Base-by-base conservation (phyloP, 148 eudicot species). In the Rhododendron mucronatum region DNA sequence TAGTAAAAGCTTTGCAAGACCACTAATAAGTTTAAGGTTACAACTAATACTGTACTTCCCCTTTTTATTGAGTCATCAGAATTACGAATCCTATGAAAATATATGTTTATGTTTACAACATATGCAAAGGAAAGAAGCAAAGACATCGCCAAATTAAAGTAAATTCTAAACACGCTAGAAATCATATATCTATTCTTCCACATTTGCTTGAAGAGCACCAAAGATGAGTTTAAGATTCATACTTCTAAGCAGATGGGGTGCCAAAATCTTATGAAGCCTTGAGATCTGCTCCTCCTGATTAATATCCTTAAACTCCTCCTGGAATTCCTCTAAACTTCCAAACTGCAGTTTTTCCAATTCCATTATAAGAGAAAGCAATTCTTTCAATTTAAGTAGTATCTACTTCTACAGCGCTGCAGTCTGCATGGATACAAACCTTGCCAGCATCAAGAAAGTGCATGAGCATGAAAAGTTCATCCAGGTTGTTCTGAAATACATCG, bases 361-460 rank as follows among this genome's bases (percentile, higher is more conserved):
- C 59, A 3, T 50, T 45, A 7, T 85, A 10, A 76, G 53, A 82
- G 50, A 85, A 86, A 79, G 55, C 82, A 44, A 55, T 78, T 33
- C 59, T 59, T 82, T 50, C 69, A 85, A 14, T 88, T 37, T 41
- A 50, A 4, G 65, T 35, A 30, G 20, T 33, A 87, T 37, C 63
- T 78, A 76, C 81, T 77, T 75, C 76, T 78, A 47, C 3, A 77
- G 82, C 82, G 75, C 75, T 83, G 81, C 76, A 84, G 85, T 69
- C 67, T 84, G 79, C 59, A 80, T 37, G 51, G 33, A 84, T 61
- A 92, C 96, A 85, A 57, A 97, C 99, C 99, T 97, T 97, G 41
- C 99, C 99, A 88, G 99, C 96, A 91, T 97, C 99, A 92, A 97
- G 98, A 87, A 97, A 97, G 91, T 97, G 99, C 99, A 97, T 97